Evolutionary conservation across 257 asterid genomes (phyloP).

Genomic region (Penstemon newberryi): DNA sequence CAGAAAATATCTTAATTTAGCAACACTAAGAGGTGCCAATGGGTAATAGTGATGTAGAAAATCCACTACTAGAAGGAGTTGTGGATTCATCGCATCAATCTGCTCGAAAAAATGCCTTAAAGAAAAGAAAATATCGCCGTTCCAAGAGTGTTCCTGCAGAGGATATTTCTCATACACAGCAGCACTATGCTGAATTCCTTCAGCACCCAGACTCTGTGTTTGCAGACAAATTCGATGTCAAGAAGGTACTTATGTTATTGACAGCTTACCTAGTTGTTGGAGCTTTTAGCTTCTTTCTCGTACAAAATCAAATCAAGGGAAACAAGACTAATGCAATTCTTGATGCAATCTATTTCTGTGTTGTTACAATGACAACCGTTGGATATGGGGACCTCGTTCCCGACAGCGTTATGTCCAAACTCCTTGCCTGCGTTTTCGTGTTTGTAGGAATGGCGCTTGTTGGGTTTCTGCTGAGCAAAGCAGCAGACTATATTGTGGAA

Average conservation of each 20-base stretch:
- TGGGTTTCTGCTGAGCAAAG: conserved; percentile 75
- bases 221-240: conserved; percentile 38
- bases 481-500: conserved; percentile 71
- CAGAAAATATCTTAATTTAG: neutral
- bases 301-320: conserved; percentile 64
- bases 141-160: conserved; percentile 27
- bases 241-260: conserved; percentile 40
- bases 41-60: conserved; percentile 47
- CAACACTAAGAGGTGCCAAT: conserved; percentile 25
- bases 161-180: conserved; percentile 26
- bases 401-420: conserved; percentile 44
- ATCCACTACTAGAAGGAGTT: conserved; percentile 47
- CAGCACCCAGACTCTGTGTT: conserved; percentile 29
- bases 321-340: conserved; percentile 61
- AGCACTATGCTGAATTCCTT: conserved; percentile 13
- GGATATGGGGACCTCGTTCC: conserved; percentile 94
- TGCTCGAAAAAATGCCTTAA: conserved; percentile 33
- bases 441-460: conserved; percentile 74
- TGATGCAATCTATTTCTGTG: conserved; percentile 73
- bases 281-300: conserved; percentile 53
- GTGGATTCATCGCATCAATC: conserved; percentile 36
- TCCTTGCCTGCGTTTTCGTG: conserved; percentile 69
- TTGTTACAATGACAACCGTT: conserved; percentile 94
- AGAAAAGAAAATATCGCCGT: conserved; percentile 32
- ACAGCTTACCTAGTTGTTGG: conserved; percentile 54